Evolutionary conservation across 441 rosid genomes (phyloP).

Genomic region (Populus hybrid): DNA sequence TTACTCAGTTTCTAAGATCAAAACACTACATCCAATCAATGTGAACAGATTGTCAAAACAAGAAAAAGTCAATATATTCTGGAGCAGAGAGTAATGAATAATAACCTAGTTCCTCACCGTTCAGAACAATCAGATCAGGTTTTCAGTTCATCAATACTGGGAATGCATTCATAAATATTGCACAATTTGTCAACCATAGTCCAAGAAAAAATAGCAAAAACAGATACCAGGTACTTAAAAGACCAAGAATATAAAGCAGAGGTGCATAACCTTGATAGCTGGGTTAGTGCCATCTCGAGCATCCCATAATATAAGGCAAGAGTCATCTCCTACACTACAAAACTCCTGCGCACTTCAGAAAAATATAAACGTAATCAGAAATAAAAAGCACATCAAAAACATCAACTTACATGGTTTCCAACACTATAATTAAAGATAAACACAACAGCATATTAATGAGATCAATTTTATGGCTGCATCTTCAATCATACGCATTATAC

Average conservation of each 20-base stretch:
- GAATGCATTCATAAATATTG: neutral
- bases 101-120: neutral
- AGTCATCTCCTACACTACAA: conserved; percentile 98
- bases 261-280: conserved; percentile 54
- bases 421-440: neutral
- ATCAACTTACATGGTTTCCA: neutral
- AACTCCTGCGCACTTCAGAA: conserved; percentile 84
- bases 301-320: conserved; percentile 99
- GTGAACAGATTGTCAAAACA: neutral
- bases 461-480: neutral
- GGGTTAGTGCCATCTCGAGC: conserved; percentile 81
- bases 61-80: neutral
- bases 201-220: neutral
- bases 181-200: neutral
- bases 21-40: neutral
- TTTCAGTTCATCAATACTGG: neutral
- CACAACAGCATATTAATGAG: neutral
- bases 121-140: neutral
- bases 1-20: neutral
- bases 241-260: conserved; percentile 1
- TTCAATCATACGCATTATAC: neutral
- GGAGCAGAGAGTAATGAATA: neutral
- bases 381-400: neutral
- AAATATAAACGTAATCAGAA: conserved; percentile 32
- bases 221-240: conserved; percentile 1